These are phyloP conservation scores for Eucalyptus melliodora DNA, from an alignment of 345 rosid species.

Conservation along the genomic window DNA sequence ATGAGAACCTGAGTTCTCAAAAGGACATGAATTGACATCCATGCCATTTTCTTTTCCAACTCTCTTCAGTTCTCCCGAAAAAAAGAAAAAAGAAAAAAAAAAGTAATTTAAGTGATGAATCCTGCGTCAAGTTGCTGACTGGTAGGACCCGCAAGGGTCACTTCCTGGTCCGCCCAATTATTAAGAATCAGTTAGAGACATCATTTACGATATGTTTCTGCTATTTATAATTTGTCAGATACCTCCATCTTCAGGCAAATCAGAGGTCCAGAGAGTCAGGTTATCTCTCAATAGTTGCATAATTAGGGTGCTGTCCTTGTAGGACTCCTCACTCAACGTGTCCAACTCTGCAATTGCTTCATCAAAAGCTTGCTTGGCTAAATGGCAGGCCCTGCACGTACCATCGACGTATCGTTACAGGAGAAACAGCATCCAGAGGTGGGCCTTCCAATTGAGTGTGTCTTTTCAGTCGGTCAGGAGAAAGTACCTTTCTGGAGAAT, in stretches of 20 bases:
- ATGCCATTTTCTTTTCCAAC: background rate
- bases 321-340: constrained; percentile 92
- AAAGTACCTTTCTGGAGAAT: constrained; percentile 88
- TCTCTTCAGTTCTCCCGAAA: background rate
- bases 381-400: constrained; percentile 81
- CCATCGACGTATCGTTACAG: background rate
- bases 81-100: background rate
- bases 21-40: background rate
- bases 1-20: background rate
- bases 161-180: background rate
- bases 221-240: background rate
- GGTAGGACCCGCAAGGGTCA: background rate
- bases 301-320: constrained; percentile 97
- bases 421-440: background rate
- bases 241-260: constrained; percentile 99
- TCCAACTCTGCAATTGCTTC: constrained; percentile 97
- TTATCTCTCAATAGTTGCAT: constrained; percentile 99
- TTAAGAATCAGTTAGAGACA: background rate
- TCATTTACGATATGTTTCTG: background rate
- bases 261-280: constrained; percentile 99
- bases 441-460: background rate
- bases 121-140: background rate
- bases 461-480: background rate
- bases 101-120: background rate
- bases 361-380: constrained; percentile 97